These are phyloP conservation scores for Syzygium aromaticum DNA, from an alignment of 345 rosid genomes.

Conservation along the genomic window DNA sequence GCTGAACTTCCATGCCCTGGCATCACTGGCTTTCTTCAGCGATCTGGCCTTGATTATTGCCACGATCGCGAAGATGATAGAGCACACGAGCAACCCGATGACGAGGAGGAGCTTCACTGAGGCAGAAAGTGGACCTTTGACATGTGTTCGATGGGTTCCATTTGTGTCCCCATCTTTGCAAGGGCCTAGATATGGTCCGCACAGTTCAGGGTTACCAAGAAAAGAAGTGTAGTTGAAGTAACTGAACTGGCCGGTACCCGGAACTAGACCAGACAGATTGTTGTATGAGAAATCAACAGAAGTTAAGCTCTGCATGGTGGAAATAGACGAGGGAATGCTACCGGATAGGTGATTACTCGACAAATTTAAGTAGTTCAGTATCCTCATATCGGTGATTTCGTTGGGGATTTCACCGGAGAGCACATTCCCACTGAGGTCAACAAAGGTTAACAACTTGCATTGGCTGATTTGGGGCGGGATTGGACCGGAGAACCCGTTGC, in stretches of 20 bases:
- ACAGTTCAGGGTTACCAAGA: conserved; percentile 64
- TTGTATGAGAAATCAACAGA: conserved; percentile 89
- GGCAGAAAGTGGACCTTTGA: conserved; percentile 62
- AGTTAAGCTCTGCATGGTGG: conserved; percentile 86
- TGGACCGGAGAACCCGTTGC: conserved; percentile 56
- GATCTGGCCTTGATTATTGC: conserved; percentile 83
- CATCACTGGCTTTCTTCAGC: conserved; percentile 67
- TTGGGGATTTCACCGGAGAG: conserved; percentile 76
- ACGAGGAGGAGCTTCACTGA: conserved; percentile 79
- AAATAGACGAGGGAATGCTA: conserved; percentile 56
- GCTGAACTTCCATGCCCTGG: conserved; percentile 88
- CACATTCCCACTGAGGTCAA: conserved; percentile 76
- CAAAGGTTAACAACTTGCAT: conserved; percentile 70
- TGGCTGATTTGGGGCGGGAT: conserved; percentile 63
- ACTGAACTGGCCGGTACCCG: conserved; percentile 82
- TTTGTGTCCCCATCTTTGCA: conserved; percentile 53
- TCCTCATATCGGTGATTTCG: conserved; percentile 72
- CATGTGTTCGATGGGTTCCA: conserved; percentile 42
- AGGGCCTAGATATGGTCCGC: conserved; percentile 83
- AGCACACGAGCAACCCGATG: conserved; percentile 70
- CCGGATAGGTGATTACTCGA: conserved; percentile 75
- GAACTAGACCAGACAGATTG: conserved; percentile 87
- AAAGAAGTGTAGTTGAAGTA: conserved; percentile 90
- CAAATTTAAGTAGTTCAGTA: conserved; percentile 74
- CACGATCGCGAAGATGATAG: conserved; percentile 71